Evolutionary conservation across 225 moss, liverwort and hornwort species (phyloP).

Genomic region (Marchantia polymorpha): DNA sequence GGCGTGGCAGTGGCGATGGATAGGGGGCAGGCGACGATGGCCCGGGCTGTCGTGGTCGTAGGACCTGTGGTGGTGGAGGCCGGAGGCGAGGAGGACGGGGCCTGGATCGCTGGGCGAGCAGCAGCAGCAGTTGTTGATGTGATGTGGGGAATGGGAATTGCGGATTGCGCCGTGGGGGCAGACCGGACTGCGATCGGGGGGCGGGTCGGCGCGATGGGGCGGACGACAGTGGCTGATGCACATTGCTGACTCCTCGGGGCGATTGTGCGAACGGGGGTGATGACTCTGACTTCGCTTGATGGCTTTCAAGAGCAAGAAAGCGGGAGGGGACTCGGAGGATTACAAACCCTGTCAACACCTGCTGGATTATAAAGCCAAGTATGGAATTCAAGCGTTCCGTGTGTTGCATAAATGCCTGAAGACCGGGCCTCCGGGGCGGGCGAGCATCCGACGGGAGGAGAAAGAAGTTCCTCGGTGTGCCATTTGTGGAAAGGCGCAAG

Average conservation of each 20-base stretch:
- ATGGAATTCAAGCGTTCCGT: slow-evolving; percentile 71
- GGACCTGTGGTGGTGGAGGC: background rate
- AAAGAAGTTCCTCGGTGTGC: slow-evolving; percentile 77
- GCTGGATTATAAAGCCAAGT: slow-evolving; percentile 53
- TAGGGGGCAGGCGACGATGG: background rate
- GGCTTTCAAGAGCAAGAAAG: slow-evolving; percentile 51
- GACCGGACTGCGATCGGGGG: background rate
- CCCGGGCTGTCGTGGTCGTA: background rate
- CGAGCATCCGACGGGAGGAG: slow-evolving; percentile 71
- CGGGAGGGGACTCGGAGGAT: slow-evolving; percentile 31
- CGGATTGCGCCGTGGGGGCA: background rate
- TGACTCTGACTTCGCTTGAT: slow-evolving; percentile 50
- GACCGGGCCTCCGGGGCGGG: slow-evolving; percentile 69
- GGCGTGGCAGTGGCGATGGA: background rate
- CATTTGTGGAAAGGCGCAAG: slow-evolving; percentile 60
- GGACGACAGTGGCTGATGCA: background rate
- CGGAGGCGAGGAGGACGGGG: background rate
- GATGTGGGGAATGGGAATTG: background rate
- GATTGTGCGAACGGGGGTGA: slow-evolving; percentile 31
- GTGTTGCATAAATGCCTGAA: slow-evolving; percentile 71
- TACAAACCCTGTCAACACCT: slow-evolving; percentile 80
- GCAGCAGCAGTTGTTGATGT: too few species aligned
- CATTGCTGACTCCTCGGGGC: background rate
- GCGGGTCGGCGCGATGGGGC: background rate
- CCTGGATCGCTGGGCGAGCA: background rate